Base-by-base conservation (phyloP, 495 filamentous ascomycete species). In the Penicillium turbatum region DNA sequence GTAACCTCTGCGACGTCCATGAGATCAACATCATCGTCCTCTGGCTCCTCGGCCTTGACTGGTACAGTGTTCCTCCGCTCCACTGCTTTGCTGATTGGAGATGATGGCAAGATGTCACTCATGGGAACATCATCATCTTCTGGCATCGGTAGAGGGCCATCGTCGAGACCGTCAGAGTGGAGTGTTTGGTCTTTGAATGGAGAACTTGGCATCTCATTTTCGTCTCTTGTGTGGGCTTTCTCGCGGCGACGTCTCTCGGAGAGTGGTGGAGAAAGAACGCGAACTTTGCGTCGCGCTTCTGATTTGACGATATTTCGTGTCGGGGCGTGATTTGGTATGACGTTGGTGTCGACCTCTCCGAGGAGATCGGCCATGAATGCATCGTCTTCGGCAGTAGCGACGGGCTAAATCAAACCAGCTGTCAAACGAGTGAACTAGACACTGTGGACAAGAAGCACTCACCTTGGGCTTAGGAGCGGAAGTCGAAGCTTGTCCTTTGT, bases 91-190 rank as follows among this genome's bases (percentile, higher is more conserved):
- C 82, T 80, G 11, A 89, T 84, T 1, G 95, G 93, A 12, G 95
- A 97, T 0, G 93, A 97, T 21, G 88, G 91, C 44, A 81, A 71
- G 5, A 85, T 84, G 64, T 97, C 93, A 63, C 85, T 89, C 89
- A 95, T 91, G n/a, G 72, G 78, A 26, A 88, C 72, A 59, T 93
- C 85, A 47, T 90, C 85, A 44, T 75, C 71, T 40, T 70, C 75
- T 9, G 54, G 63, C 31, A 65, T 64, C 30, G 64, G 76, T 48
- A 78, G 69, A 36, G 73, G 79, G 56, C 78, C 83, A 57, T 87
- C 85, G 48, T 82, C 78, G 51, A 80, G 75, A 56, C 69, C 70
- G 50, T 68, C 63, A 47, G 66, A 57, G 67, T 71, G 46, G 59
- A 51, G 68, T 59, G 47, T 65, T 69, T 78, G 71, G 6, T 54